These are phyloP conservation scores for Aspergillus luchuensis DNA, from an alignment of 2,329 filamentous ascomycete species.

Conservation along the genomic window DNA sequence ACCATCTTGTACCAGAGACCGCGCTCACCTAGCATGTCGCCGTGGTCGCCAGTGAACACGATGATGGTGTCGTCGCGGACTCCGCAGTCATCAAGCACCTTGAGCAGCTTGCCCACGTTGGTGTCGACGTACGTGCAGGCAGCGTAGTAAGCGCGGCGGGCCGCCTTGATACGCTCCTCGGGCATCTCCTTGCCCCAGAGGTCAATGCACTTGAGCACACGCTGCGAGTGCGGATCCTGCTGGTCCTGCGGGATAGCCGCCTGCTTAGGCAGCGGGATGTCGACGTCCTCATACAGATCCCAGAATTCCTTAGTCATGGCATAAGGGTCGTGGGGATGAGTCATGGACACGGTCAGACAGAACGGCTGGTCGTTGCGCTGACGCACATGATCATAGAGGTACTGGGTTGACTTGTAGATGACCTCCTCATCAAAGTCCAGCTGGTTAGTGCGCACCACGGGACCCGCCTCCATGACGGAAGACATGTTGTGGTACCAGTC, in stretches of 20 bases:
- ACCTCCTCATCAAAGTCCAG: slow-evolving; percentile 96
- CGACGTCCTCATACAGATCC: slow-evolving; percentile 86
- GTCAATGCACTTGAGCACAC: slow-evolving; percentile 82
- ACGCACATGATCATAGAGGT: slow-evolving; percentile 87
- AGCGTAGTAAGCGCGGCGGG: slow-evolving; percentile 86
- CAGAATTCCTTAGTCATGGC: slow-evolving; percentile 92
- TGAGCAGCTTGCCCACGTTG: slow-evolving; percentile 80
- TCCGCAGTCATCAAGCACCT: slow-evolving; percentile 75
- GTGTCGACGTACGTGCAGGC: slow-evolving; percentile 93
- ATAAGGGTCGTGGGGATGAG: slow-evolving; percentile 93
- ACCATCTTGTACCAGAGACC: slow-evolving; percentile 97
- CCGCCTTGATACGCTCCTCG: slow-evolving; percentile 81
- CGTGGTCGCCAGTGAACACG: slow-evolving; percentile 90
- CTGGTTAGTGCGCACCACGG: slow-evolving; percentile 89
- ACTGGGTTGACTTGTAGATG: slow-evolving; percentile 88
- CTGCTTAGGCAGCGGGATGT: slow-evolving; percentile 80
- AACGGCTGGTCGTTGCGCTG: slow-evolving; percentile 77
- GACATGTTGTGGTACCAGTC: slow-evolving; percentile 98
- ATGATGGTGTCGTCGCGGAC: slow-evolving; percentile 85
- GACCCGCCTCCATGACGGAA: slow-evolving; percentile 85
- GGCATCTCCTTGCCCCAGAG: slow-evolving; percentile 81
- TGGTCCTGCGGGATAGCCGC: slow-evolving; percentile 72
- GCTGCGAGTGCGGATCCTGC: slow-evolving; percentile 83
- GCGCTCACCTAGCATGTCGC: slow-evolving; percentile 93
- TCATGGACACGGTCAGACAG: slow-evolving; percentile 86